Percentiles rank a stretch among this genome's conserved stretches.
phyloP scores from a whole-genome alignment of 1,284 basidiomycete species.

The Apiotrichum siamense region DNA sequence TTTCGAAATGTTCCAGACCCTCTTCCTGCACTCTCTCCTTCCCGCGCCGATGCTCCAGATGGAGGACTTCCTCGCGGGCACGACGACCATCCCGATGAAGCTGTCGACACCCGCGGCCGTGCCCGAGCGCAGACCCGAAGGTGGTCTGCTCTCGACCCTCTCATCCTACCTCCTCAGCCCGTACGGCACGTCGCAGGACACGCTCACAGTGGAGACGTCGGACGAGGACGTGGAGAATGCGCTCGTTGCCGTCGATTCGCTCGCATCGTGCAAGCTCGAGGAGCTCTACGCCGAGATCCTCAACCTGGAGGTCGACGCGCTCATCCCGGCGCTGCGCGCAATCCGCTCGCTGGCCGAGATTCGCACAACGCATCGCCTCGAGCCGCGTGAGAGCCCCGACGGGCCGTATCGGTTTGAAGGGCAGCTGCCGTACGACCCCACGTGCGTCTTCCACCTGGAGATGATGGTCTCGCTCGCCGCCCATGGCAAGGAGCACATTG shows the following conservation, averaged over 20 bases:
- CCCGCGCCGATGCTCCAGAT: constrained; percentile 85
- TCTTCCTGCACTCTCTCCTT: constrained; percentile 88
- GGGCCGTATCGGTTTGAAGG: constrained; percentile 35
- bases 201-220: constrained; percentile 64
- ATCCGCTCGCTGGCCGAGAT: constrained; percentile 80
- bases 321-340: constrained; percentile 74
- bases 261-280: constrained; percentile 86
- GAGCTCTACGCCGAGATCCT: constrained; percentile 89
- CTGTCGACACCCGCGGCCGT: constrained; percentile 62
- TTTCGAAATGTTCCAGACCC: constrained; percentile 95
- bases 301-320: constrained; percentile 68
- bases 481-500: constrained; percentile 67
- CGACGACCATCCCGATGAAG: constrained; percentile 79
- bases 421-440: constrained; percentile 82
- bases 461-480: constrained; percentile 83
- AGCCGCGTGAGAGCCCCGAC: constrained; percentile 56
- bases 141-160: constrained; percentile 84
- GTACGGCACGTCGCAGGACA: constrained; percentile 66
- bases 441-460: constrained; percentile 88
- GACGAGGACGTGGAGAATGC: constrained; percentile 90
- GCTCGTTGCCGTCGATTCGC: constrained; percentile 89
- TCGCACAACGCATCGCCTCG: constrained; percentile 33
- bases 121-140: constrained; percentile 64
- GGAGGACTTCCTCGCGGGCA: constrained; percentile 90
- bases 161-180: constrained; percentile 97